Evolutionary conservation across 2,329 filamentous ascomycete genomes (phyloP).

Genomic region (Botryosphaeria dothidea): DNA sequence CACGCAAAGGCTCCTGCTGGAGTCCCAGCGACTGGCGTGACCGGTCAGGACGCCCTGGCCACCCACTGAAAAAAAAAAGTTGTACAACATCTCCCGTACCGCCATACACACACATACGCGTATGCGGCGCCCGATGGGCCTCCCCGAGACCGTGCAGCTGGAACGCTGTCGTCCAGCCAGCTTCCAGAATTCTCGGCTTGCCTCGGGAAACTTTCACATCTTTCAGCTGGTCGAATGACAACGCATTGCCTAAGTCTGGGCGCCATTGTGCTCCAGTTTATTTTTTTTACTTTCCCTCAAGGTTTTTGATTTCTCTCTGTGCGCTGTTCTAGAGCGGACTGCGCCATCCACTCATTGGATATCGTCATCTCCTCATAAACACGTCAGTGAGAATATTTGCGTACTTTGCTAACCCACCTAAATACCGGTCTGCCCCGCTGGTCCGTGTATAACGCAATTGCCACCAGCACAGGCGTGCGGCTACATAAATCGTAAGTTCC

Average conservation of each 20-base stretch:
- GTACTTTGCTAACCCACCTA: background rate
- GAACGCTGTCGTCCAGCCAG: background rate
- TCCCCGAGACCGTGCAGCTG: slow-evolving; percentile 7
- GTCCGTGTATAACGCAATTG: slow-evolving; percentile 3
- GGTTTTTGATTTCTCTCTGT: background rate
- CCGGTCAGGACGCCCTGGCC: slow-evolving; percentile 12
- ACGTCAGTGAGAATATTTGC: slow-evolving; percentile 6
- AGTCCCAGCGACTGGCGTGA: slow-evolving; percentile 4
- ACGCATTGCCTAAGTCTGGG: slow-evolving; percentile 5
- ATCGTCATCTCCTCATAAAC: slow-evolving; percentile 9
- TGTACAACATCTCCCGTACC: slow-evolving; percentile 8
- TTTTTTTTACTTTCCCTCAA: background rate
- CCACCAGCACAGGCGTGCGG: background rate
- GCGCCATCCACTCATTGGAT: background rate
- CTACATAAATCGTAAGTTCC: background rate
- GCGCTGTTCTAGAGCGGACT: background rate
- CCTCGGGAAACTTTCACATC: background rate
- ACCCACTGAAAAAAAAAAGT: slow-evolving; percentile 1
- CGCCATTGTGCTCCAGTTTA: background rate
- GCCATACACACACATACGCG: background rate
- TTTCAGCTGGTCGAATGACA: background rate
- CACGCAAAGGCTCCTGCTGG: background rate
- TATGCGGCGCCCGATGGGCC: background rate
- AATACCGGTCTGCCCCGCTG: background rate
- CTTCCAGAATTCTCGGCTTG: slow-evolving; percentile 8